Percentiles rank a stretch among this genome's conserved stretches.
Evolutionary conservation across 257 asterid species (phyloP).

Genomic region (Jacaranda copaia): DNA sequence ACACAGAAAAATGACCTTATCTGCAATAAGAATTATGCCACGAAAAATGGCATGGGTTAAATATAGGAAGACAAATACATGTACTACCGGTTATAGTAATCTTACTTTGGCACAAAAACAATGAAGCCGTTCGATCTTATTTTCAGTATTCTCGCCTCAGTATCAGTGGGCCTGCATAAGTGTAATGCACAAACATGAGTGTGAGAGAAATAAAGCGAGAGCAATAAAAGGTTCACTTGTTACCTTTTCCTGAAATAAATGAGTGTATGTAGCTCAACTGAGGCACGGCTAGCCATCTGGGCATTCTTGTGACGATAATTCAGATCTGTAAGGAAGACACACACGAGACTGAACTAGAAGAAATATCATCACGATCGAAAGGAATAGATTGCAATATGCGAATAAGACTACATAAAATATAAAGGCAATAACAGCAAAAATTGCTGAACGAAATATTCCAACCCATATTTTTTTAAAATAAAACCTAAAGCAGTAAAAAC

Average conservation of each 20-base stretch:
- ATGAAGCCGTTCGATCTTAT: slow-evolving; percentile 94
- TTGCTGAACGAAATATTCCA: not conserved
- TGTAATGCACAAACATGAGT: slow-evolving; percentile 23
- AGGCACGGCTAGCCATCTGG: slow-evolving; percentile 97
- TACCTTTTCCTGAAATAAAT: slow-evolving; percentile 91
- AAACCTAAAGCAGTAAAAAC: not conserved
- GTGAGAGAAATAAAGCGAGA: not conserved
- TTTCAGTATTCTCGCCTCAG: slow-evolving; percentile 93
- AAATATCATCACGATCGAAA: not conserved
- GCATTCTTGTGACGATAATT: slow-evolving; percentile 98
- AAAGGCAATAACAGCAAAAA: not conserved
- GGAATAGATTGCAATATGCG: not conserved
- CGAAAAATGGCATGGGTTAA: not conserved
- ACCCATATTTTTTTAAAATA: not conserved
- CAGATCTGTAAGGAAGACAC: slow-evolving; percentile 60
- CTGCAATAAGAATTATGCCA: not conserved
- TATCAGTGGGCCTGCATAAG: slow-evolving; percentile 88
- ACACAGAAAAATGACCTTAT: slow-evolving; percentile 6
- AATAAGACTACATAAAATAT: slow-evolving; percentile 16
- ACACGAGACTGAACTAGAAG: slow-evolving; percentile 26
- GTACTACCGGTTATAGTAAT: slow-evolving; percentile 13
- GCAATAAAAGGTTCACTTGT: slow-evolving; percentile 19
- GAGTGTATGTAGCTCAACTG: slow-evolving; percentile 96
- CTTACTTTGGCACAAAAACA: slow-evolving; percentile 93
- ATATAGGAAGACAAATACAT: not conserved